Percentiles rank a stretch among this genome's conserved stretches.
phyloP scores from a whole-genome alignment of 1,284 basidiomycete genomes.

The Kalmanozyma brasiliensis region DNA sequence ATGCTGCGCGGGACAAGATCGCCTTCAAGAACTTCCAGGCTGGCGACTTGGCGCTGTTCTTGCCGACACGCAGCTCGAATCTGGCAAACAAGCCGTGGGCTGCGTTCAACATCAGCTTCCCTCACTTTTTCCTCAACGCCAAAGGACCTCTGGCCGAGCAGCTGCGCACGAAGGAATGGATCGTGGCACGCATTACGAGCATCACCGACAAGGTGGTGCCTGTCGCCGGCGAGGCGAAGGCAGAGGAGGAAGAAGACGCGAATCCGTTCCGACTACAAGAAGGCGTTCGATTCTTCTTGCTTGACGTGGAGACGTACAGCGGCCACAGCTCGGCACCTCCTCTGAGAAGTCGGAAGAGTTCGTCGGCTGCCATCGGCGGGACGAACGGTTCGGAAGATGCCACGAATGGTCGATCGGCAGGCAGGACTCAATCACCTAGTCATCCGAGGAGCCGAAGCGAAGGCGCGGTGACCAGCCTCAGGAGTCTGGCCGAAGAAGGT shows the following conservation, averaged over 20 bases:
- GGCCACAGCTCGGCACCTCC: constrained; percentile 34
- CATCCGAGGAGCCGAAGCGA: constrained; percentile 31
- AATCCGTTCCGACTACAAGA: constrained; percentile 77
- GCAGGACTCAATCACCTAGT: constrained; percentile 7
- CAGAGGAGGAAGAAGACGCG: constrained; percentile 9
- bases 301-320: constrained; percentile 82
- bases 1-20: constrained; percentile 70
- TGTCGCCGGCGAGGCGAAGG: constrained; percentile 3
- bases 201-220: constrained; percentile 80
- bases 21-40: constrained; percentile 59
- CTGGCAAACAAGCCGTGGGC: constrained; percentile 54
- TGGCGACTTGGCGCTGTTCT: constrained; percentile 86
- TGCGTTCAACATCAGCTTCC: constrained; percentile 77
- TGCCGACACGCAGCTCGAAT: constrained; percentile 91
- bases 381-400: constrained; percentile 3
- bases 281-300: constrained; percentile 90
- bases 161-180: constrained; percentile 77
- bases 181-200: constrained; percentile 88
- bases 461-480: constrained; percentile 9
- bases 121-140: constrained; percentile 94
- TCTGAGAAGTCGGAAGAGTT: constrained; percentile 34
- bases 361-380: constrained; percentile 19
- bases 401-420: neutral
- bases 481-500: neutral
- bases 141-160: constrained; percentile 79